Base-by-base conservation (phyloP, 768 basidiomycete genomes). In the Royoungia palumana region DNA sequence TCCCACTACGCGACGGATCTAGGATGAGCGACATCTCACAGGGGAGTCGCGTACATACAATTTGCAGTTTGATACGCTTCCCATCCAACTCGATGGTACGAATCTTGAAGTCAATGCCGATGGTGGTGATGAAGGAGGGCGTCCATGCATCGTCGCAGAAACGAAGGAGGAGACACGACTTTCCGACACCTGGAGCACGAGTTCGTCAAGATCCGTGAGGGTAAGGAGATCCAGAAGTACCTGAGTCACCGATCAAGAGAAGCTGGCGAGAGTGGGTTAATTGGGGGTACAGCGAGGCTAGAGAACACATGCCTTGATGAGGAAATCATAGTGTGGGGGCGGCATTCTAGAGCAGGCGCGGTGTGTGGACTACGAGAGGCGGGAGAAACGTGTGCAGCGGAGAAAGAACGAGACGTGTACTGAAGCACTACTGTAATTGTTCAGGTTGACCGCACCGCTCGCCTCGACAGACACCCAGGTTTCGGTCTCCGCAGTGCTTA, bases 121-220 rank as follows among this genome's bases (percentile, higher is more conserved):
- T 99, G 49, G 96, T 99, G 49, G 94, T 97, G 72, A 97, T 98
- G 77, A 97, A 98, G 37, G 90, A 94, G 41, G 94, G 94, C 28
- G 96, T 98, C 94, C 94, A 99, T 55, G 94, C 90, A 72, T 99
- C 96, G 75, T 98, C 96, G 68, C 94, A 97, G 82, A 99, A 99
- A 56, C 93, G 87, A 53, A 93, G 80, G 44, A 94, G 77, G n/a
- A 94, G 78, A 73, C 90, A 93, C 22, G 94, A 98, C 78, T 99
- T 94, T 55, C 95, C 93, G 60, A 96, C 94, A 72, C 93, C 93
- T 85, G 59, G 44, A 25, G 40, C 41, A 44, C 46, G 46, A 16
- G 20, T 59, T 28, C 35, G 64, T 70, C 1, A 41, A 47, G 32
- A 37, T 11, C 3, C 16, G 12, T 20, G 8, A 1, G 25, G 27